Conservation (phyloP, 257 asterid species). For the Striga asiatica region DNA sequence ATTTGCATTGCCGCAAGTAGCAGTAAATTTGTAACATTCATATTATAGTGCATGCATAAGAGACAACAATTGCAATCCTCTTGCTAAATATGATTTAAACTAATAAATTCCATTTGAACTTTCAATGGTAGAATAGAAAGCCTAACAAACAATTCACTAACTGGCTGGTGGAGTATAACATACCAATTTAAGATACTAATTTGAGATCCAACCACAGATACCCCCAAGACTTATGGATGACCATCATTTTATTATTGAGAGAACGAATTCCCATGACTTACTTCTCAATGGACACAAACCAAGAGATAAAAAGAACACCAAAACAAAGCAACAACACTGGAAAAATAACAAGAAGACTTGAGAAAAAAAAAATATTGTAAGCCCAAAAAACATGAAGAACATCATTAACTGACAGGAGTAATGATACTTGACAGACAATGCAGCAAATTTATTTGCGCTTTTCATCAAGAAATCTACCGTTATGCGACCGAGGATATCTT, state of each 20-base stretch:
- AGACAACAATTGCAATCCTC: too few species aligned
- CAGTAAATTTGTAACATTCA: too few species aligned
- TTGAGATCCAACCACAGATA: neutral
- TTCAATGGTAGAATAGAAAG: too few species aligned
- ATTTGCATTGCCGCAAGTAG: too few species aligned
- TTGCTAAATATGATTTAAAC: too few species aligned
- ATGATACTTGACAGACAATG: conserved; percentile 8
- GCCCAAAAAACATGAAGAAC: neutral
- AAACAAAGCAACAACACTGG: neutral
- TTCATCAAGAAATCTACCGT: conserved; percentile 14
- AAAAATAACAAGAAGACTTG: neutral
- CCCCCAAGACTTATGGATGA: neutral
- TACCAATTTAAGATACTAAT: too few species aligned
- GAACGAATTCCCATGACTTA: neutral
- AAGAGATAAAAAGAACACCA: neutral
- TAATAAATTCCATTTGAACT: too few species aligned
- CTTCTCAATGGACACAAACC: neutral
- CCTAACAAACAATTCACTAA: neutral
- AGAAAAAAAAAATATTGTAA: neutral
- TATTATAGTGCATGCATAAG: too few species aligned
- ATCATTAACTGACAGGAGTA: neutral
- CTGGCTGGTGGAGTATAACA: conserved; percentile 5
- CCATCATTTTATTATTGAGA: neutral
- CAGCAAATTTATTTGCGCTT: neutral
- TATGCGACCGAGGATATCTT: conserved; percentile 46